A percentile compares a stretch with the other conserved stretches of the same genome.
Conservation (phyloP, 148 eudicot species). For the Beta vulgaris region DNA sequence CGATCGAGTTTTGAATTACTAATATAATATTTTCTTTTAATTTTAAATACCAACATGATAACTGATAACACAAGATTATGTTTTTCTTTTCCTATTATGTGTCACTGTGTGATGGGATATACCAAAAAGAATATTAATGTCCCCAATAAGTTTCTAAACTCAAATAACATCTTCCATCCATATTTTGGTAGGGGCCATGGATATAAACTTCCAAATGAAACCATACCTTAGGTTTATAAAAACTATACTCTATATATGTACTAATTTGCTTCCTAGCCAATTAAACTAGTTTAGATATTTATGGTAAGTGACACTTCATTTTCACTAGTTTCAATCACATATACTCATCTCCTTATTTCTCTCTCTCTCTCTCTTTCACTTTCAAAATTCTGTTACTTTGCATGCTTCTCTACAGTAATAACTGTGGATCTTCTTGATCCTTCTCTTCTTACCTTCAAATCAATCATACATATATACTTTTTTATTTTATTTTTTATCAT, state of each 20-base stretch:
- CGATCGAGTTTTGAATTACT: too few species aligned
- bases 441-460: background rate
- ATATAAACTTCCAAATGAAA: background rate
- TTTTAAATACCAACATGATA: background rate
- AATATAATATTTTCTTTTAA: background rate
- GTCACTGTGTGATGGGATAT: constrained; percentile 10
- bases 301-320: constrained; percentile 10
- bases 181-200: constrained; percentile 12
- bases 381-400: constrained; percentile 16
- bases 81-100: background rate
- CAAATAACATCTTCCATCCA: constrained; percentile 11
- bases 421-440: constrained; percentile 9
- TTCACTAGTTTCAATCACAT: constrained; percentile 23
- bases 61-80: too few species aligned
- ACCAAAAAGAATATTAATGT: background rate
- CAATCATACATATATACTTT: background rate
- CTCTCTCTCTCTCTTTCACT: constrained; percentile 12
- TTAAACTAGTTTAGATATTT: constrained; percentile 13
- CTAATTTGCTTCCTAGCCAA: background rate
- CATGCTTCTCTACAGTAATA: constrained; percentile 21
- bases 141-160: background rate
- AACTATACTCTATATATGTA: too few species aligned
- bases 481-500: background rate
- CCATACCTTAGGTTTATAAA: background rate
- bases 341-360: constrained; percentile 1